phyloP scores from a whole-genome alignment of 768 basidiomycete species.

The Rhizopogon vesiculosus region DNA sequence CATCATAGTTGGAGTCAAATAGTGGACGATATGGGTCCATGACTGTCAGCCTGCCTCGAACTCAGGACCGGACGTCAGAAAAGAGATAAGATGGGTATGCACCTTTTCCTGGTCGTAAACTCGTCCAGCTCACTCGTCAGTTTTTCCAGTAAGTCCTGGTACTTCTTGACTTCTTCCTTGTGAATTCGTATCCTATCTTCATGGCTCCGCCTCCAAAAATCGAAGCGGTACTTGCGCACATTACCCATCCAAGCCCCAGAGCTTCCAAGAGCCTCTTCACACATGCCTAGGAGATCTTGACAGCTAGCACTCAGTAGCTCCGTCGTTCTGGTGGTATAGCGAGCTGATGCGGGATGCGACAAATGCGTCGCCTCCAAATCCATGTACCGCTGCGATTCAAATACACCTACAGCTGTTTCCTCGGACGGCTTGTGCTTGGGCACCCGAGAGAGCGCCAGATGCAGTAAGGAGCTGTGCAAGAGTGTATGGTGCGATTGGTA shows the following conservation, averaged over 20 bases:
- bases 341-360: slow-evolving; percentile 42
- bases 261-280: slow-evolving; percentile 34
- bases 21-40: slow-evolving; percentile 57
- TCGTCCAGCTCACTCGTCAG: slow-evolving; percentile 34
- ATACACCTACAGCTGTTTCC: slow-evolving; percentile 65
- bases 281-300: slow-evolving; percentile 43
- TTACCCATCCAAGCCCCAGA: slow-evolving; percentile 48
- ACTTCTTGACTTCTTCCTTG: slow-evolving; percentile 29
- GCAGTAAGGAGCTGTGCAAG: slow-evolving; percentile 35
- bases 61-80: background rate
- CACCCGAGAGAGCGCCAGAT: slow-evolving; percentile 28
- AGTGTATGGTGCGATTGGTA: slow-evolving; percentile 29
- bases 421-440: slow-evolving; percentile 20
- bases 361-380: slow-evolving; percentile 57
- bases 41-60: slow-evolving; percentile 36
- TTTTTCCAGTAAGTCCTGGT: slow-evolving; percentile 32
- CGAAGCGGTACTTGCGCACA: slow-evolving; percentile 30
- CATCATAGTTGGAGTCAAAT: slow-evolving; percentile 35
- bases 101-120: slow-evolving; percentile 54
- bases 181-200: slow-evolving; percentile 27
- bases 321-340: slow-evolving; percentile 38
- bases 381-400: slow-evolving; percentile 67
- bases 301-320: slow-evolving; percentile 49
- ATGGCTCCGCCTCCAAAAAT: slow-evolving; percentile 30
- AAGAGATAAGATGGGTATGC: slow-evolving; percentile 2